phyloP scores from a whole-genome alignment of 2,329 filamentous ascomycete genomes.

The Arthroderma uncinatum region DNA sequence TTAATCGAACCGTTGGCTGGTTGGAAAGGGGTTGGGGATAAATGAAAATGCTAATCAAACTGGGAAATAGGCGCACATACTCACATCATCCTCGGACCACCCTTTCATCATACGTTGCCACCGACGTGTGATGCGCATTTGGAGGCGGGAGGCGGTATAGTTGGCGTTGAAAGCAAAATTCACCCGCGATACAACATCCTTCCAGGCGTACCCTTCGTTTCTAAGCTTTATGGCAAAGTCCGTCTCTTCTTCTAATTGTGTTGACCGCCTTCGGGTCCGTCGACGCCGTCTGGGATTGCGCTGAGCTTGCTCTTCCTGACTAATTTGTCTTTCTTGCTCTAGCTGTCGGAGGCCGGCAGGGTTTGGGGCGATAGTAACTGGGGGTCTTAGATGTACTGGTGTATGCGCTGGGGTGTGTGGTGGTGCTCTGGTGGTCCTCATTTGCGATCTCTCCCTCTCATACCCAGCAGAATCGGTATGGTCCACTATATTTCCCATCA shows the following conservation, averaged over 20 bases:
- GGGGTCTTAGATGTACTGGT: conserved; percentile 15
- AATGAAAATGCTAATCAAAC: background rate
- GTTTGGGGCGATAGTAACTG: conserved; percentile 29
- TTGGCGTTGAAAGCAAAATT: conserved; percentile 29
- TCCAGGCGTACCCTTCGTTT: conserved; percentile 30
- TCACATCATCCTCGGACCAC: conserved; percentile 36
- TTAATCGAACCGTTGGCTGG: background rate
- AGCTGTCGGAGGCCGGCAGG: conserved; percentile 31
- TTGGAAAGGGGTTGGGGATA: background rate
- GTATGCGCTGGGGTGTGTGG: conserved; percentile 15
- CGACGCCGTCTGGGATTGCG: conserved; percentile 20
- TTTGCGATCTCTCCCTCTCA: conserved; percentile 21
- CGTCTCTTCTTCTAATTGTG: conserved; percentile 31
- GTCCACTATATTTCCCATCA: conserved; percentile 13
- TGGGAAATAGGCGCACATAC: conserved; percentile 25
- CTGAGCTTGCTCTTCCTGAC: conserved; percentile 20
- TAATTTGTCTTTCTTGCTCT: conserved; percentile 26
- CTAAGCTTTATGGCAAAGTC: conserved; percentile 29
- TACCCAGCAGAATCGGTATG: conserved; percentile 21
- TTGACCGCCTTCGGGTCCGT: conserved; percentile 16
- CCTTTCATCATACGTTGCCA: conserved; percentile 25
- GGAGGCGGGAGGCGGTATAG: conserved; percentile 30
- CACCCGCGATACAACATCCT: conserved; percentile 28
- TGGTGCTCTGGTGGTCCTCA: conserved; percentile 14
- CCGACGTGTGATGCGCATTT: conserved; percentile 32